Conservation (phyloP, 306 rosid species). For the Rosa rugosa region DNA sequence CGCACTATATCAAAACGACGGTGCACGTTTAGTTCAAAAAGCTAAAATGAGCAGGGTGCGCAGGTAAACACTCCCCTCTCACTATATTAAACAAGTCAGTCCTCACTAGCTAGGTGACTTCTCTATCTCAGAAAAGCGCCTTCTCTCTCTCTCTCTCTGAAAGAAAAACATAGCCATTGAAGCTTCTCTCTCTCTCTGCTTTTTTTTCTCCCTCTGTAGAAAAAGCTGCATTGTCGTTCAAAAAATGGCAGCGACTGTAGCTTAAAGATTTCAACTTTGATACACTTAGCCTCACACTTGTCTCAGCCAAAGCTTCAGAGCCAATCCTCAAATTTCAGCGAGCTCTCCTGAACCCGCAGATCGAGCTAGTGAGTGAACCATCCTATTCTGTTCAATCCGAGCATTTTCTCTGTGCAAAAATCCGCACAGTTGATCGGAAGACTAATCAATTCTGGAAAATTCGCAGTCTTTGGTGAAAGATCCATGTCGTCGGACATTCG, state of each 20-base stretch:
- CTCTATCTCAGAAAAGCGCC: slow-evolving; percentile 24
- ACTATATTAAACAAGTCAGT: slow-evolving; percentile 10
- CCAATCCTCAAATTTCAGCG: slow-evolving; percentile 4
- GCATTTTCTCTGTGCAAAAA: not conserved
- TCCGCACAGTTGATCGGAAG: not conserved
- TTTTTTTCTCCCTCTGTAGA: slow-evolving; percentile 28
- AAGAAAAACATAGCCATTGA: slow-evolving; percentile 9
- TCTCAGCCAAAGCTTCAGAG: slow-evolving; percentile 28
- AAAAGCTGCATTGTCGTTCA: slow-evolving; percentile 35
- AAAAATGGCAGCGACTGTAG: slow-evolving; percentile 30
- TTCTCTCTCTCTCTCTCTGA: slow-evolving; percentile 18
- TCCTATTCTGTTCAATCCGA: slow-evolving; percentile 10
- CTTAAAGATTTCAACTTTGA: slow-evolving; percentile 33
- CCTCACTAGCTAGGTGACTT: slow-evolving; percentile 3
- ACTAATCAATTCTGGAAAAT: not conserved
- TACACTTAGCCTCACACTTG: slow-evolving; percentile 20
- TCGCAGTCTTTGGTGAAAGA: not conserved
- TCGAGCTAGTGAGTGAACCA: slow-evolving; percentile 4
- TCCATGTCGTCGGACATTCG: slow-evolving; percentile 94
- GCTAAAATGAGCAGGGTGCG: slow-evolving; percentile 8
- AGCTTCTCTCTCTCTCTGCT: slow-evolving; percentile 13
- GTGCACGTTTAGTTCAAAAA: not conserved
- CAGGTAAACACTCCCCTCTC: not conserved
- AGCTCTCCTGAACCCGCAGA: slow-evolving; percentile 14
- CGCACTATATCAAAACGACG: not conserved